phyloP scores from a whole-genome alignment of 192 early-diverging fungal species.

The Mortierella alpina region DNA sequence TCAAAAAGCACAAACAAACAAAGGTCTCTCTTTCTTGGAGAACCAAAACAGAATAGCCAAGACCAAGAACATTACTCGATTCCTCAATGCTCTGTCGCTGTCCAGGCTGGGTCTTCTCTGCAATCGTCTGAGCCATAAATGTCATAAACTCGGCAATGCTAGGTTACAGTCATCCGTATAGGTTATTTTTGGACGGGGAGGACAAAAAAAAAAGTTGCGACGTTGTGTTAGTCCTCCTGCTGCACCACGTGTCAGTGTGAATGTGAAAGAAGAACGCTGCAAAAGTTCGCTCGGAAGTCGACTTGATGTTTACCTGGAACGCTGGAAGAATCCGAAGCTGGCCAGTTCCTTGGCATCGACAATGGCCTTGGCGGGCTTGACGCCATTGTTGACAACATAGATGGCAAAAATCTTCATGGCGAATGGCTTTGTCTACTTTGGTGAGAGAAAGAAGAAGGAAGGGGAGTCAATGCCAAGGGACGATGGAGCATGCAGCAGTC shows the following conservation, averaged over 20 bases:
- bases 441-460: neutral
- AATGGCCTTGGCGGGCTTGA: slow-evolving; percentile 62
- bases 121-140: slow-evolving; percentile 85
- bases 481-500: too few relatives aligned
- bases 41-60: neutral
- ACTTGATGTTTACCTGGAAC: slow-evolving; percentile 69
- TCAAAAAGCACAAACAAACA: neutral
- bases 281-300: neutral
- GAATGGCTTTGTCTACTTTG: neutral
- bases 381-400: slow-evolving; percentile 56
- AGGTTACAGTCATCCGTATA: neutral
- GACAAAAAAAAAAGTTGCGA: slow-evolving; percentile 8
- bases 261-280: neutral
- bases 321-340: slow-evolving; percentile 88
- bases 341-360: slow-evolving; percentile 77
- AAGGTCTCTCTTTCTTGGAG: neutral
- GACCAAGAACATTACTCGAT: slow-evolving; percentile 65
- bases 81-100: slow-evolving; percentile 85
- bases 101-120: slow-evolving; percentile 84
- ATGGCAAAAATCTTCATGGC: slow-evolving; percentile 68
- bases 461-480: neutral
- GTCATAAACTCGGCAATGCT: slow-evolving; percentile 90
- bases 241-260: neutral
- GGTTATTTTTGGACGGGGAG: neutral
- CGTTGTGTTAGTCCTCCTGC: neutral